These are phyloP conservation scores for Batkoa obscura DNA, from an alignment of 371 early-diverging fungal genomes.

Conservation along the genomic window DNA sequence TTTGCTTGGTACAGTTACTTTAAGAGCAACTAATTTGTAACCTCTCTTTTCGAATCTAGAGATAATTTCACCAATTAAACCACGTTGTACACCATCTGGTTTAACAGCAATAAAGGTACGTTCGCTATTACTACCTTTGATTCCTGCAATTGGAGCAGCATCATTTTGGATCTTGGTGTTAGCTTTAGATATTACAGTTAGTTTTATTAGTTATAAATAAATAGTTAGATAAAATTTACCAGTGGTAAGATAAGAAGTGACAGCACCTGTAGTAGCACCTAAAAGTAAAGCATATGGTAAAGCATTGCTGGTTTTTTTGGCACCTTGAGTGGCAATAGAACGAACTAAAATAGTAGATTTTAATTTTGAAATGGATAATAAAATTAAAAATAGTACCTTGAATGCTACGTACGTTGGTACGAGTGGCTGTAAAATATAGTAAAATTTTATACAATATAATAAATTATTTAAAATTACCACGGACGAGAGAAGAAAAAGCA, in stretches of 20 bases:
- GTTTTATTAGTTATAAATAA: neutral
- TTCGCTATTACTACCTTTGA: constrained; percentile 2
- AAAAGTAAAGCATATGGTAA: neutral
- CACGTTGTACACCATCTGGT: constrained; percentile 66
- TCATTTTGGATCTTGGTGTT: neutral
- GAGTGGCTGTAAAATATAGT: too few species aligned
- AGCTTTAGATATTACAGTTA: neutral
- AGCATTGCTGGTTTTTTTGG: neutral
- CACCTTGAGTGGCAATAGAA: neutral
- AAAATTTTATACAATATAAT: too few species aligned
- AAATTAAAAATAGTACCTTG: too few species aligned
- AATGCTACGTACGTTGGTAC: too few species aligned
- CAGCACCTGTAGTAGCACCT: neutral
- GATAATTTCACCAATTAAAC: constrained; percentile 91
- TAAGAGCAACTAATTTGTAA: constrained; percentile 68
- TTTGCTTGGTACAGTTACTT: constrained; percentile 53
- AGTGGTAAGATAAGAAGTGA: neutral
- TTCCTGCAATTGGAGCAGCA: neutral
- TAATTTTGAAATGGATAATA: too few species aligned
- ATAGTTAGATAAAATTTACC: neutral
- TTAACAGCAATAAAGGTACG: constrained; percentile 13
- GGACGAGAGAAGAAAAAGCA: too few species aligned
- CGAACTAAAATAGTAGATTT: neutral
- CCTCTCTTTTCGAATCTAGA: constrained; percentile 83
- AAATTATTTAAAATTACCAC: too few species aligned